Conservation (phyloP, 2,329 filamentous ascomycete species). For the Pseudogymnoascus sp. region DNA sequence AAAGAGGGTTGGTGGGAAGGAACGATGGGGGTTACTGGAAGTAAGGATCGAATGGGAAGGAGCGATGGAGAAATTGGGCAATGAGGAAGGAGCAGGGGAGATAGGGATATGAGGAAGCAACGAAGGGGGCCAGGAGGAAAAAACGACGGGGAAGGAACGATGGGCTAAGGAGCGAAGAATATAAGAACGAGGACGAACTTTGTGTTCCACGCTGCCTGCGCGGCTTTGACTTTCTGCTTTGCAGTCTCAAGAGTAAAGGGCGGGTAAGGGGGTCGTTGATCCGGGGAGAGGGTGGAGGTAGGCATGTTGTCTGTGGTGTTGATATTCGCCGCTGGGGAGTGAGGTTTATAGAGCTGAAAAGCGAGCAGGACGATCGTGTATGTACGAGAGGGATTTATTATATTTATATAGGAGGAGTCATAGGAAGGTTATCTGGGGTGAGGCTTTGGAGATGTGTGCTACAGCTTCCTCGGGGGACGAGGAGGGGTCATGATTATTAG, state of each 20-base stretch:
- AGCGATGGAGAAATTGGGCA: neutral
- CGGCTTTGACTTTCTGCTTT: constrained; percentile 70
- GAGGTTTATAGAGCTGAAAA: neutral
- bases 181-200: constrained; percentile 38
- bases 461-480: neutral
- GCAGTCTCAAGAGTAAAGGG: constrained; percentile 73
- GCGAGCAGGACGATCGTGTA: no score
- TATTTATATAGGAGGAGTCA: neutral
- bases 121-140: neutral
- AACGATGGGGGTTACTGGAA: neutral
- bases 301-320: constrained; percentile 11
- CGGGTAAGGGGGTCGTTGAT: constrained; percentile 44
- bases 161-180: constrained; percentile 48
- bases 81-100: neutral
- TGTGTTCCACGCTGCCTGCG: constrained; percentile 78
- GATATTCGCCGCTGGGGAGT: neutral
- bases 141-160: constrained; percentile 29
- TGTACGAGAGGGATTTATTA: neutral
- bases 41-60: neutral
- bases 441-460: neutral
- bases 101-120: neutral
- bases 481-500: neutral
- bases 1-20: neutral
- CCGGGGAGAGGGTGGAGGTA: constrained; percentile 11
- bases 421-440: neutral